Evolutionary conservation across 2,329 filamentous ascomycete genomes (phyloP), one percentile per base, ranked within the genome.

Genomic region (Pseudogymnoascus sp.): DNA sequence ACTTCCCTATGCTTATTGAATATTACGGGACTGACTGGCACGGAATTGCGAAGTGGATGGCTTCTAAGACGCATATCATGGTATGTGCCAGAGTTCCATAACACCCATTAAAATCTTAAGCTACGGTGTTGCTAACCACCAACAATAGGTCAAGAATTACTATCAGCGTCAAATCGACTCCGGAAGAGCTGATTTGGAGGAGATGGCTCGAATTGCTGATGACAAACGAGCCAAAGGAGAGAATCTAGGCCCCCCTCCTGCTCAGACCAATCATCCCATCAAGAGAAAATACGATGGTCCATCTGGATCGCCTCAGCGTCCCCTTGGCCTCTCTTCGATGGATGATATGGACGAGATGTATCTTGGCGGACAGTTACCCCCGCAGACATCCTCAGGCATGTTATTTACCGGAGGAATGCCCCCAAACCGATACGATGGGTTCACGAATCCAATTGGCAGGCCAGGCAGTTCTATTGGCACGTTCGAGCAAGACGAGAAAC

Each of bases 21-120:
- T 82, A 90, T 61, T 93, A 91, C 75, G 90, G 90, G 62, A 90
- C 87, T 13, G 89, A 94, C 71, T 94, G 89, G 84, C 77, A 78
- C 58, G 83, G 82, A 4, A 93, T 93, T 73, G 87, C 90, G 40
- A 79, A 79, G 59, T 85, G 90, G 68, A 92, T 94, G 87, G 86
- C 87, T 58, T 90, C 89, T 4, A 93, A 93, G 75, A 93, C 90
- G 15, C 82, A 87, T 61, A 88, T 89, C n/a, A 94, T 94, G 90
- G 90, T 89, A 78, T 72, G 80, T 71, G 67, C 60, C 58, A 47
- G 58, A 54, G 44, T 70, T 68, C 68, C 65, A 60, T 62, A 64
- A 63, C 70, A 63, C 61, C 64, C 36, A 66, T 62, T 60, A 65
- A 67, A 69, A 68, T 54, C 62, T 67, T 68, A 61, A 69, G 65